phyloP scores from a whole-genome alignment of 148 eudicot genomes.

The Rhododendron molle region DNA sequence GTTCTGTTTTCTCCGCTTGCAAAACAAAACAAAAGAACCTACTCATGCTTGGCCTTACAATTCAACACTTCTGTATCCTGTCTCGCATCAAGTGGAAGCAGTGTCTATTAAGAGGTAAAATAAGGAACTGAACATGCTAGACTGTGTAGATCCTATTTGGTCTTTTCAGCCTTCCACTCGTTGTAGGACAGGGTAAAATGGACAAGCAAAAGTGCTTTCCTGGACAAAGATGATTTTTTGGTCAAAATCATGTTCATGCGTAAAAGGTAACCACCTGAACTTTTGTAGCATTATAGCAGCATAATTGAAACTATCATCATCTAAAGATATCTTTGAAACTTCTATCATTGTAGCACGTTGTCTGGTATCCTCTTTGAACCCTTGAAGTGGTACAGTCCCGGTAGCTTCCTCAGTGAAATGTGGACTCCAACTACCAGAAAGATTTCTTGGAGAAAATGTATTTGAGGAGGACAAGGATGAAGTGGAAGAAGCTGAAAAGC shows the following conservation, averaged over 20 bases:
- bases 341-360: constrained; percentile 33
- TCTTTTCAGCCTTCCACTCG: background rate
- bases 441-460: constrained; percentile 39
- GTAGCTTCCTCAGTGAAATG: constrained; percentile 26
- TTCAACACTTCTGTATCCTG: background rate
- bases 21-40: background rate
- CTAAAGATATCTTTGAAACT: constrained; percentile 33
- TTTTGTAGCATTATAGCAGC: constrained; percentile 44
- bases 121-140: background rate
- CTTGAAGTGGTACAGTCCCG: constrained; percentile 11
- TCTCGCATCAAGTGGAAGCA: background rate
- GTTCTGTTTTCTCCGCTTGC: background rate
- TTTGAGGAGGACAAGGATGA: constrained; percentile 44
- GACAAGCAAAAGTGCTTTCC: background rate
- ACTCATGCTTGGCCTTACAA: background rate
- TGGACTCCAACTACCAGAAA: constrained; percentile 46
- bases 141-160: background rate
- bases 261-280: constrained; percentile 34
- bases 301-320: constrained; percentile 45
- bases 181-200: background rate
- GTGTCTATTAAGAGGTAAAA: background rate
- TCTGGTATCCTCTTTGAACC: constrained; percentile 19
- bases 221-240: background rate
- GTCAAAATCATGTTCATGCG: background rate
- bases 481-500: constrained; percentile 30